Conservation (phyloP, 345 rosid species). For the Sonneratia caseolaris region DNA sequence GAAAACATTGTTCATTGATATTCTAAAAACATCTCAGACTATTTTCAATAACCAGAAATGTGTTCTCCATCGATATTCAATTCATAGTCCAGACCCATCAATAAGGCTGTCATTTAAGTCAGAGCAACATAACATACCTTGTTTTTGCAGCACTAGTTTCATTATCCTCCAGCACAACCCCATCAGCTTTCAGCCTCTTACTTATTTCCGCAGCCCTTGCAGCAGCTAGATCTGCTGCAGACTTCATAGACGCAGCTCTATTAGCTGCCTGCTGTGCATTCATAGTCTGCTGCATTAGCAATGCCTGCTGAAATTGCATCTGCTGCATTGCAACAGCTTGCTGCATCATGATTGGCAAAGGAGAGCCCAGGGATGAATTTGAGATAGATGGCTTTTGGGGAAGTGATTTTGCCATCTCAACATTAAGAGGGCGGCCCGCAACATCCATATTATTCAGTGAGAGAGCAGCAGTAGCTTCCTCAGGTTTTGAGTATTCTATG, state of each 20-base stretch:
- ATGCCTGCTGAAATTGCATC: conserved; percentile 96
- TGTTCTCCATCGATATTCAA: background rate
- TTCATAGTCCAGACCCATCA: background rate
- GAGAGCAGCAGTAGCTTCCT: conserved; percentile 88
- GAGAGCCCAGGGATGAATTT: conserved; percentile 46
- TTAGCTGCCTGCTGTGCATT: conserved; percentile 98
- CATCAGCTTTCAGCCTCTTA: conserved; percentile 78
- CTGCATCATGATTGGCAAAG: conserved; percentile 97
- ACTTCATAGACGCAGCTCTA: conserved; percentile 89
- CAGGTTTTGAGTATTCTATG: conserved; percentile 76
- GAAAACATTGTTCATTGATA: background rate
- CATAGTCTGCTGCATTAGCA: conserved; percentile 92
- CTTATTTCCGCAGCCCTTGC: conserved; percentile 98
- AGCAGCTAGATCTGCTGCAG: conserved; percentile 95
- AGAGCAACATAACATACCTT: conserved; percentile 28
- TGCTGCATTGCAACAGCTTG: conserved; percentile 99
- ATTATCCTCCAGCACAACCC: conserved; percentile 48
- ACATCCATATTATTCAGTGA: conserved; percentile 91
- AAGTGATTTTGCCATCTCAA: conserved; percentile 92
- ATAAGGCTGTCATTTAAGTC: background rate
- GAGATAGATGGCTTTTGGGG: conserved; percentile 57
- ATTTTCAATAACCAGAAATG: background rate
- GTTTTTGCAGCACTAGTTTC: conserved; percentile 41
- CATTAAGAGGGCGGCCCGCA: conserved; percentile 83
- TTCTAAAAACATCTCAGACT: background rate